phyloP scores from a whole-genome alignment of 257 asterid genomes.

The Solanum infundibuliforme region DNA sequence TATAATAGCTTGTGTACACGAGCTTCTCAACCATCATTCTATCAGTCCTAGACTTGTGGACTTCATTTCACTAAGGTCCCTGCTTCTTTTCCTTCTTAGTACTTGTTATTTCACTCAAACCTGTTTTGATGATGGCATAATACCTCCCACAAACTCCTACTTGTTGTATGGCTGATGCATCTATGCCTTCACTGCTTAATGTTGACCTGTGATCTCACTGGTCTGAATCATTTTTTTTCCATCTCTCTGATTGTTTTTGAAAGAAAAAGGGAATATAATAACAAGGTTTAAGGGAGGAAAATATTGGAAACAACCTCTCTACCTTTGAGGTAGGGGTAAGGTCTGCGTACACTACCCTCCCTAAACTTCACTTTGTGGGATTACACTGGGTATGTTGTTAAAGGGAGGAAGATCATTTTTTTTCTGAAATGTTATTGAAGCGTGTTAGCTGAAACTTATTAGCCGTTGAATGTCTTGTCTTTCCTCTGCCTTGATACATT shows the following conservation, averaged over 20 bases:
- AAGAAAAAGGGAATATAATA: neutral
- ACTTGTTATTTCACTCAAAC: neutral
- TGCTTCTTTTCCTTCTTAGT: neutral
- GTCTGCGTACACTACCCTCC: neutral
- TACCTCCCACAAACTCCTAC: neutral
- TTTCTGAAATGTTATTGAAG: neutral
- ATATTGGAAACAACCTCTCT: neutral
- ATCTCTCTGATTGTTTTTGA: neutral
- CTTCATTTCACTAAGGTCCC: neutral
- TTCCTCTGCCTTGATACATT: neutral
- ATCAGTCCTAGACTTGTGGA: neutral
- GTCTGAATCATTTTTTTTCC: neutral
- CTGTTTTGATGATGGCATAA: neutral
- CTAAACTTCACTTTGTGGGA: neutral
- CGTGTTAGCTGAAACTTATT: neutral
- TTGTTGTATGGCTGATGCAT: neutral
- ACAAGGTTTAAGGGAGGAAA: neutral
- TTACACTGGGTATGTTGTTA: neutral
- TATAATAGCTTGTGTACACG: neutral
- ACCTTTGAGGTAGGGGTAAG: neutral
- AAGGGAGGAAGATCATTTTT: neutral
- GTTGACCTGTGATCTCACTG: neutral
- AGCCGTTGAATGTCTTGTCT: neutral
- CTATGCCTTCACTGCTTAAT: neutral
- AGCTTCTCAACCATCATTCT: neutral